Evolutionary conservation across 805 yeast genomes (phyloP).

Genomic region (Yarrowia phangngaensis): DNA sequence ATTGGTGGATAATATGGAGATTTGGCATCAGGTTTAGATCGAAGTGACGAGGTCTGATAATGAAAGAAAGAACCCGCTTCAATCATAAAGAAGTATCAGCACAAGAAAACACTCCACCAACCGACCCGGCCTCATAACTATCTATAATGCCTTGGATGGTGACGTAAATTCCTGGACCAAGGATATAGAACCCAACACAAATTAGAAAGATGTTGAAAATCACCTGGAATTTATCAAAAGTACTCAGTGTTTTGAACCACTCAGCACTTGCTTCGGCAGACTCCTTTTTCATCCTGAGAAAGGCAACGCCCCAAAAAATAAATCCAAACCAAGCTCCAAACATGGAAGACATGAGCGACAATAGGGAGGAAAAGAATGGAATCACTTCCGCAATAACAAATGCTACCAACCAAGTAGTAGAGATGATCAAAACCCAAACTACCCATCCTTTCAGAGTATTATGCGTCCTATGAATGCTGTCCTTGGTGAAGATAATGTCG

Average conservation of each 20-base stretch:
- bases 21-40: no score
- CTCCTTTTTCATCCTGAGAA: constrained; percentile 45
- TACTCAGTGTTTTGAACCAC: constrained; percentile 37
- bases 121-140: constrained; percentile 48
- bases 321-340: constrained; percentile 67
- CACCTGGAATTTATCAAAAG: constrained; percentile 42
- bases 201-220: constrained; percentile 43
- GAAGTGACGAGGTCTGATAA: no score
- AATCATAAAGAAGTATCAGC: constrained; percentile 43
- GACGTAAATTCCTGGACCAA: constrained; percentile 60
- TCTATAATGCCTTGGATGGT: constrained; percentile 52
- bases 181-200: constrained; percentile 49
- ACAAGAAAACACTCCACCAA: constrained; percentile 54
- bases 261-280: constrained; percentile 36
- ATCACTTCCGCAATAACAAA: constrained; percentile 60
- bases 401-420: constrained; percentile 49
- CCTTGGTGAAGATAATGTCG: constrained; percentile 44
- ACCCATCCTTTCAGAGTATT: constrained; percentile 54
- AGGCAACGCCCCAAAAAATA: constrained; percentile 60
- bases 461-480: constrained; percentile 45
- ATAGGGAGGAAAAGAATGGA: constrained; percentile 58
- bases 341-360: constrained; percentile 56
- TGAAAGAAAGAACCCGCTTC: no score
- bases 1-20: no score
- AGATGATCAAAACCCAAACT: constrained; percentile 48